These are phyloP conservation scores for Saccharum officinarum DNA, from an alignment of 176 grass and related monocot species.

Conservation along the genomic window DNA sequence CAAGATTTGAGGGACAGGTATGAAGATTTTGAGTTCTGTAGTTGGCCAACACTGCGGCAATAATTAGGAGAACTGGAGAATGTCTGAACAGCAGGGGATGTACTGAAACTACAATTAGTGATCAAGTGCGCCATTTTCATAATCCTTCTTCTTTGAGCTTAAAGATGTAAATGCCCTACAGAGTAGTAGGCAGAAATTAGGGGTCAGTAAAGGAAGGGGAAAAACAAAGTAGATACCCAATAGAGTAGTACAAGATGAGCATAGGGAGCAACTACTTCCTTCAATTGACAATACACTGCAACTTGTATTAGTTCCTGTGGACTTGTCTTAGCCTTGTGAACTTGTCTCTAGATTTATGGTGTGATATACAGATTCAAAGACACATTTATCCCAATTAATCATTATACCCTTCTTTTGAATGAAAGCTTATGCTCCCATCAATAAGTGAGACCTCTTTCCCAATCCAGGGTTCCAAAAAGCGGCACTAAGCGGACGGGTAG, in stretches of 20 bases:
- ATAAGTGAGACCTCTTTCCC: background rate
- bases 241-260: background rate
- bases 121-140: constrained; percentile 63
- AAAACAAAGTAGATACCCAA: background rate
- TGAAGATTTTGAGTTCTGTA: constrained; percentile 45
- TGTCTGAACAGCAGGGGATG: constrained; percentile 36
- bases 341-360: background rate
- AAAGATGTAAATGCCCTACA: constrained; percentile 17
- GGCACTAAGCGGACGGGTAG: no score
- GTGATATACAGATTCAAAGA: background rate
- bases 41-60: constrained; percentile 31
- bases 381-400: background rate
- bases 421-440: background rate
- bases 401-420: background rate
- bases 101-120: constrained; percentile 45
- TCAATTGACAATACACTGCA: background rate
- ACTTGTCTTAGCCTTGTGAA: background rate
- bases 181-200: constrained; percentile 15
- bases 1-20: constrained; percentile 28
- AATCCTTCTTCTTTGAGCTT: constrained; percentile 24
- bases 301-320: background rate
- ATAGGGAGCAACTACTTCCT: background rate
- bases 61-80: constrained; percentile 15
- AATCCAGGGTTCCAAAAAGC: background rate
- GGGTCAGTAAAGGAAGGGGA: background rate